phyloP scores from a whole-genome alignment of 1,284 basidiomycete species.

The Pseudozyma hubeiensis region DNA sequence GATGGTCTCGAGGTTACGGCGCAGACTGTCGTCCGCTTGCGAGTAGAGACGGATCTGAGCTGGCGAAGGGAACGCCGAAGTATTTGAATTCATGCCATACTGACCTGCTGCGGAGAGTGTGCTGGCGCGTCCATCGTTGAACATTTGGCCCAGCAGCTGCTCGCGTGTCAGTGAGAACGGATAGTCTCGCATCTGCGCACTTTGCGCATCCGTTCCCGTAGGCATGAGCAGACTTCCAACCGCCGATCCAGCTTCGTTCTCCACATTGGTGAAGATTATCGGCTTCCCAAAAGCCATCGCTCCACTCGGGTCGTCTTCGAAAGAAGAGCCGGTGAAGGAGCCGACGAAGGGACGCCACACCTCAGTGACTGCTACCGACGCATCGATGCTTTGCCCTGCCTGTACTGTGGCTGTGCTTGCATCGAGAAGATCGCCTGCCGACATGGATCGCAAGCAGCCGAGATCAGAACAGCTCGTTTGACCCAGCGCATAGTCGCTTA shows the following conservation, averaged over 20 bases:
- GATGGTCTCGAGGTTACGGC: slow-evolving; percentile 36
- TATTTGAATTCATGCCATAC: slow-evolving; percentile 23
- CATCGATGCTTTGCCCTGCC: slow-evolving; percentile 18
- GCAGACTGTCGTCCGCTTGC: slow-evolving; percentile 26
- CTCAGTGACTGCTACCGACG: slow-evolving; percentile 32
- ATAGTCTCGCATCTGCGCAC: slow-evolving; percentile 14
- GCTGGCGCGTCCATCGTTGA: slow-evolving; percentile 36
- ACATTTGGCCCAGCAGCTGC: slow-evolving; percentile 37
- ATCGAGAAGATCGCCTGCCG: slow-evolving; percentile 30
- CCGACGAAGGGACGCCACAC: slow-evolving; percentile 53
- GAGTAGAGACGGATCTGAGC: slow-evolving; percentile 3
- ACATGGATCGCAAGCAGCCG: slow-evolving; percentile 35
- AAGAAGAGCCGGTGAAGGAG: slow-evolving; percentile 25
- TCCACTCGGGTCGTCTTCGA: slow-evolving; percentile 17
- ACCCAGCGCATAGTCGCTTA: slow-evolving; percentile 39
- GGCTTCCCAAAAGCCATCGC: slow-evolving; percentile 8
- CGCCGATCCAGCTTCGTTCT: slow-evolving; percentile 51
- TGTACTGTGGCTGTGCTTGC: slow-evolving; percentile 24
- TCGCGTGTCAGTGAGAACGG: slow-evolving; percentile 17
- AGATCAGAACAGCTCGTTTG: slow-evolving; percentile 45
- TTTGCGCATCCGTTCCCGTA: slow-evolving; percentile 5
- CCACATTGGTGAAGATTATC: slow-evolving; percentile 52
- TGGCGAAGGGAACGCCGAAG: slow-evolving; percentile 10
- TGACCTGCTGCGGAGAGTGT: neutral
- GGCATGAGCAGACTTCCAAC: slow-evolving; percentile 28